Evolutionary conservation across 2,329 filamentous ascomycete species (phyloP), one percentile per base, ranked within the genome.

Genomic region (Colletotrichum sp.): DNA sequence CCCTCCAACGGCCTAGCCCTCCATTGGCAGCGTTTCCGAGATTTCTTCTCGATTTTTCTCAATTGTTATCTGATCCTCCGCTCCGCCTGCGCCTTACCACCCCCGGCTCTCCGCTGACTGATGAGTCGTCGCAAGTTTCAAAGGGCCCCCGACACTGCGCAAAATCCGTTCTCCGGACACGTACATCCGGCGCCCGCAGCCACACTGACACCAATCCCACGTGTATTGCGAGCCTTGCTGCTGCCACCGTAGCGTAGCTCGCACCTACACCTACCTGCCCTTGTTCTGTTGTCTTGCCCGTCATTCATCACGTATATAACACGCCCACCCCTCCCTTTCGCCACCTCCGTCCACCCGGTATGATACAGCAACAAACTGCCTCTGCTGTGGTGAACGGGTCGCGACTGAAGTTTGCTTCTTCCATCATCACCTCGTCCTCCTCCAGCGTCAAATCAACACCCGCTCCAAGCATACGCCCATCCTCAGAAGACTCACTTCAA

Each of bases 281-380:
- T 26, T 56, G 26, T 18, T 13, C 43, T 52, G 15, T 36, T 36
- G 21, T 24, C 28, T 26, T 67, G 24, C 21, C 30, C 28, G 48
- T 55, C 79, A 79, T 52, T 77, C 80, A 81, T 79, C 80, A 30
- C 38, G 43, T 70, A 67, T 75, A 70, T 56, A 61, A 43, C 38
- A 30, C 26, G 1, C 24, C 30, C 43, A 52, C 43, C 26, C 52
- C n/a, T n/a, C 64, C 68, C 73, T 66, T 72, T 76, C 74, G 64
- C 78, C 81, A 69, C 78, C 72, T 24, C 21, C 32, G 24, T 28
- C 30, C 24, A 48, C 12, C 79, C 83, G 86, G 83, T 78, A 89
- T 89, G 88, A 85, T 88, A 81, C 88, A 84, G 79, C 82, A 82
- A 79, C 85, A 86, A 78, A 78, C 84, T 76, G 81, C 84, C 32